Evolutionary conservation across 257 asterid genomes (phyloP).

Genomic region (Nicotiana benthamiana): DNA sequence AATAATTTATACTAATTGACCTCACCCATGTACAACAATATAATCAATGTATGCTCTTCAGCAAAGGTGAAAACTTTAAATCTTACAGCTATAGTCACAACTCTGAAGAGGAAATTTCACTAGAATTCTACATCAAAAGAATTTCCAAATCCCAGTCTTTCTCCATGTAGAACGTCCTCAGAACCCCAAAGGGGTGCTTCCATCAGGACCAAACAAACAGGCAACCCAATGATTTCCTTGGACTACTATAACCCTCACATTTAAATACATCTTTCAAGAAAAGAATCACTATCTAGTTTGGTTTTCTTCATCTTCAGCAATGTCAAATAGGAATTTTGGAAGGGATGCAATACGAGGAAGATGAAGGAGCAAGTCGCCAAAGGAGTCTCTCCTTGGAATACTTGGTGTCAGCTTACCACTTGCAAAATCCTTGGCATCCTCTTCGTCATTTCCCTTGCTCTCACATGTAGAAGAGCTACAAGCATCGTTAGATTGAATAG

Average conservation of each 20-base stretch:
- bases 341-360: constrained; percentile 77
- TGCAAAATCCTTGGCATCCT: constrained; percentile 7
- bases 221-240: constrained; percentile 11
- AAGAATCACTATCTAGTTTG: constrained; percentile 14
- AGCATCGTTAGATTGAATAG: constrained; percentile 17
- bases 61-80: not conserved
- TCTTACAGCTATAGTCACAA: not conserved
- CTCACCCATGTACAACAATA: not conserved
- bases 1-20: not conserved
- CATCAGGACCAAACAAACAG: not conserved
- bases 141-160: constrained; percentile 1
- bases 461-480: constrained; percentile 7
- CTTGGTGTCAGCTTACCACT: constrained; percentile 26
- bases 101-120: not conserved
- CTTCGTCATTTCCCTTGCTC: constrained; percentile 20
- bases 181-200: not conserved
- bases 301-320: constrained; percentile 46
- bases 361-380: constrained; percentile 51
- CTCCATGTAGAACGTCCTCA: not conserved
- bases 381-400: constrained; percentile 56
- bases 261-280: not conserved
- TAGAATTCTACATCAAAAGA: not conserved
- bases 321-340: constrained; percentile 34
- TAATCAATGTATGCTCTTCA: not conserved
- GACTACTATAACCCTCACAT: not conserved